Conservation (phyloP, 2,329 filamentous ascomycete genomes). For the Tolypocladium ovalisporum region DNA sequence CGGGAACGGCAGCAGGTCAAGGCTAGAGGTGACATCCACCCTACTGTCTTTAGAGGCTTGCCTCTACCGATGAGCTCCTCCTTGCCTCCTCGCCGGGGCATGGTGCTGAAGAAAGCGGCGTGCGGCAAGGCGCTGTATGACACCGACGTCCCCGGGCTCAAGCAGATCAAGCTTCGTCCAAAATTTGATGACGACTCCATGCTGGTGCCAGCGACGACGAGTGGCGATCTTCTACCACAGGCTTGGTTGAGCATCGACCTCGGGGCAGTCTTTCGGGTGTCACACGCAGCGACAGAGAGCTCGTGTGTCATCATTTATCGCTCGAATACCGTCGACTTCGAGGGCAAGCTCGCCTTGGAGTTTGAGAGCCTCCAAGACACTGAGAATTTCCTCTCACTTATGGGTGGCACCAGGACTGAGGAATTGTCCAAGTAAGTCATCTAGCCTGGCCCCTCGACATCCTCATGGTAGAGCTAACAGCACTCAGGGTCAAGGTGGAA, state of each 20-base stretch:
- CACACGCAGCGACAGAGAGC: conserved; percentile 7
- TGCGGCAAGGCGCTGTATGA: conserved; percentile 9
- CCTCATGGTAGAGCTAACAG: neutral
- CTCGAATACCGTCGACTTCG: conserved; percentile 2
- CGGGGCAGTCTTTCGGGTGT: conserved; percentile 1
- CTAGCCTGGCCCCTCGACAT: neutral
- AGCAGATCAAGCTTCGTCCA: conserved; percentile 2
- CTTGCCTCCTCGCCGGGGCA: neutral
- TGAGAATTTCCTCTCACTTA: neutral
- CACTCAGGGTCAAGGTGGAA: neutral
- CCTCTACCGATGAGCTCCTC: neutral
- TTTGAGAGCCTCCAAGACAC: conserved; percentile 5
- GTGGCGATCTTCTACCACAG: neutral
- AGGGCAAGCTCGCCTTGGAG: conserved; percentile 9
- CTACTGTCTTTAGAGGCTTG: conserved; percentile 7
- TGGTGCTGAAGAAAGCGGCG: conserved; percentile 13
- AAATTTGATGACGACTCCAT: neutral
- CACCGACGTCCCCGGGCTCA: neutral
- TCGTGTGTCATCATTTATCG: conserved; percentile 12
- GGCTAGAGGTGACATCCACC: conserved; percentile 16
- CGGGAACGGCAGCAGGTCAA: neutral
- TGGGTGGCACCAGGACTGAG: neutral
- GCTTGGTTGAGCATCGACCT: conserved; percentile 6
- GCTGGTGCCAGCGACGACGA: conserved; percentile 1
- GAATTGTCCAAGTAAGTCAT: conserved; percentile 8